phyloP scores from a whole-genome alignment of 1,284 basidiomycete genomes.

The Boletus semigastroideus region DNA sequence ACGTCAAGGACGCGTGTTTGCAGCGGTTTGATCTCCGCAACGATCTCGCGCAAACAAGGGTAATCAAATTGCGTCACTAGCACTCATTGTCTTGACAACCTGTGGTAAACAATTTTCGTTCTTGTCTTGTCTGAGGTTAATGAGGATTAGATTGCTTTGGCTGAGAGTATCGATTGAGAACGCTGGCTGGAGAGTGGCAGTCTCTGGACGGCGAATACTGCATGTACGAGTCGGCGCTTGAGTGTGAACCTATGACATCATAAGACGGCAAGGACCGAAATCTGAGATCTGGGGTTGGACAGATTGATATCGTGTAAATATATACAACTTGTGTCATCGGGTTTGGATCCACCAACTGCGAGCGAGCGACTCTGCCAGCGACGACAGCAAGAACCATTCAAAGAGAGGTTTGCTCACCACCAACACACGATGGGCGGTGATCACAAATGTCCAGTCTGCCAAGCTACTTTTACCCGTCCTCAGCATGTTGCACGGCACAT shows the following conservation, averaged over 20 bases:
- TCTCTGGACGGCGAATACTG: no score
- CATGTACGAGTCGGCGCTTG: neutral
- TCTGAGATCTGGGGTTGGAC: constrained; percentile 36
- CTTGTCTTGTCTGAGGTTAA: neutral
- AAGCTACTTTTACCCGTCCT: constrained; percentile 84
- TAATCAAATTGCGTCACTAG: constrained; percentile 30
- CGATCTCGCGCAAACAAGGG: constrained; percentile 39
- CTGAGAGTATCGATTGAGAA: no score
- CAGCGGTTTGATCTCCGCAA: constrained; percentile 50
- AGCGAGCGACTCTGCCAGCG: constrained; percentile 15
- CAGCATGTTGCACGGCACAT: constrained; percentile 91
- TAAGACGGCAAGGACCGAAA: constrained; percentile 28
- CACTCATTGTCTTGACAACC: constrained; percentile 29
- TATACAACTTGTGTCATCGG: constrained; percentile 40
- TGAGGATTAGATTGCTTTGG: neutral
- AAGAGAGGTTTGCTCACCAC: neutral
- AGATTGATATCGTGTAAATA: constrained; percentile 35
- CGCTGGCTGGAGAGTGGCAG: neutral
- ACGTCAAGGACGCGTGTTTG: constrained; percentile 25
- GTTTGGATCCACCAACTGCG: constrained; percentile 26
- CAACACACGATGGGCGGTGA: constrained; percentile 56
- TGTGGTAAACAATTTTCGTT: neutral
- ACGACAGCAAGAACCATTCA: constrained; percentile 2
- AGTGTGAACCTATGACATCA: constrained; percentile 31
- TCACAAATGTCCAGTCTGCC: constrained; percentile 79